These are phyloP conservation scores for Pleodorina starrii DNA, from an alignment of 139 green algal species.

Conservation along the genomic window DNA sequence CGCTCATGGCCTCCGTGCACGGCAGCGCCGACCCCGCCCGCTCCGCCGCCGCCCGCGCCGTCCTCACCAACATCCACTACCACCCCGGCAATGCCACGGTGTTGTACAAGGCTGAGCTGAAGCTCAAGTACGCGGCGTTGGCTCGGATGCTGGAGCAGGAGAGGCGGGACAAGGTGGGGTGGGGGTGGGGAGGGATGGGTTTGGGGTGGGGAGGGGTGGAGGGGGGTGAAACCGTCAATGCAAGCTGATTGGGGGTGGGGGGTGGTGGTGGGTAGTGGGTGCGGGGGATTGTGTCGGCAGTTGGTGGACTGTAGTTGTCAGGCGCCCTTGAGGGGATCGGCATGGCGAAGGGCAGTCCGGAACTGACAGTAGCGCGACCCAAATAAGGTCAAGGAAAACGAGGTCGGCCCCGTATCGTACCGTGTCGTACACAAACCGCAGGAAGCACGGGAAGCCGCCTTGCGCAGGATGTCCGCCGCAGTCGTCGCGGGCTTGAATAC, in stretches of 20 bases:
- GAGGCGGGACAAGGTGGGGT: background rate
- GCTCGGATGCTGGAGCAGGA: slow-evolving; percentile 12
- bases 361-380: no score
- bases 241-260: background rate
- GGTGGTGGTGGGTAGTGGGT: background rate
- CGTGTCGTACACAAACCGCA: no score
- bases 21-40: slow-evolving; percentile 50
- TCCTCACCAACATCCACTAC: slow-evolving; percentile 68
- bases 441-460: slow-evolving; percentile 21
- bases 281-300: no score
- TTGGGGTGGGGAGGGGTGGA: background rate
- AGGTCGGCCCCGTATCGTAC: no score
- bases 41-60: slow-evolving; percentile 48
- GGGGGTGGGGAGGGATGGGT: background rate
- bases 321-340: background rate
- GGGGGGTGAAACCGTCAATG: background rate
- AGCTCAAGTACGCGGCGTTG: slow-evolving; percentile 64
- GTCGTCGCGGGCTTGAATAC: background rate
- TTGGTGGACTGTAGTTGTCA: no score
- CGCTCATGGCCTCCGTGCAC: slow-evolving; percentile 58
- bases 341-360: background rate
- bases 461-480: background rate
- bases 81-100: slow-evolving; percentile 61
- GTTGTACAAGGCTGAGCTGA: slow-evolving; percentile 66
- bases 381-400: no score